Base-by-base conservation (phyloP, 2,329 filamentous ascomycete genomes). In the Fusarium heterosporum region DNA sequence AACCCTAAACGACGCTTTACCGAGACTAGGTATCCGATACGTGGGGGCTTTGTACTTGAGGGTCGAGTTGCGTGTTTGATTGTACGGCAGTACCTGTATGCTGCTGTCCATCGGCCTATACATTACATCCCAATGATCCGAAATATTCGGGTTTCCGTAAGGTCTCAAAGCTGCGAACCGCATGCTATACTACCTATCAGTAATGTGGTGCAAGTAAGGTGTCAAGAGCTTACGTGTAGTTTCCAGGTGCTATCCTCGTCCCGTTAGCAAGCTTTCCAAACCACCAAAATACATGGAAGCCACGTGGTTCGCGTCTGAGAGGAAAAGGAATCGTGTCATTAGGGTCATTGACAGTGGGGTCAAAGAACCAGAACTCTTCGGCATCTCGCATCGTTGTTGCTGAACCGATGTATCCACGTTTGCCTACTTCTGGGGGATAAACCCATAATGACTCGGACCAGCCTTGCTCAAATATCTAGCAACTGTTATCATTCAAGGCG, bases 51-150 rank as follows among this genome's bases (percentile, higher is more conserved):
- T 61, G 45, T 62, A 73, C 17, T 52, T 55, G 36, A 50, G 47
- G 10, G 71, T 74, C 36, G 69, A 69, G 42, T 75, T 77, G 14
- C 59, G 58, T 28, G 71, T 74, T 14, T 40, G 34, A 50, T 77
- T 76, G n/a, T 68, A 64, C 12, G 77, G 73, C n/a, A 77, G 55
- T 11, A 81, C 72, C 55, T 75, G 72, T 53, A 81, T 74, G 47
- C 74, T 75, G 42, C 75, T 73, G 8, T 75, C 72, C 9, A 75
- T 71, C 40, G 76, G 64, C 39, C 71, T 66, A 38, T 62, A 60
- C 75, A 78, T 78, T 41, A 80, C 68, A 34, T 82, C 78, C 80
- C 79, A 82, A 53, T 81, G 79, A 38, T 78, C 78, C 2, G 79
- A 75, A 12, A 80, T 74, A 8, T 75, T 69, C 1, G 77, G 79